A percentile compares a stretch with the other conserved stretches of the same genome.
These are phyloP conservation scores for Allomyces macrogynus DNA, from an alignment of 192 early-diverging fungal genomes.

Conservation along the genomic window DNA sequence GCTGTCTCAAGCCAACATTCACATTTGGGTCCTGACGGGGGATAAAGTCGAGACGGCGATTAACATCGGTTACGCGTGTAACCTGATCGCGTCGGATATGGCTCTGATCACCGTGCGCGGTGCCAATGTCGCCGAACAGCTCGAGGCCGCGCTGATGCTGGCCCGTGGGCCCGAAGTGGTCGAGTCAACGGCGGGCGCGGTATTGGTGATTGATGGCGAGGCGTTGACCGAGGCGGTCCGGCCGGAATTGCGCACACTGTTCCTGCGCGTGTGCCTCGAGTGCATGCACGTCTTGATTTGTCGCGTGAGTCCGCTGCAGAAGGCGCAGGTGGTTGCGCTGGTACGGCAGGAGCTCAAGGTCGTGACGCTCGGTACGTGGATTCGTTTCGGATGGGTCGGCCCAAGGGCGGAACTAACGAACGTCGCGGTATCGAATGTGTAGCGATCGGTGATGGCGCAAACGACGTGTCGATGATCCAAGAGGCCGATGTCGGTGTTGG, in stretches of 20 bases:
- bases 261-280: constrained; percentile 52
- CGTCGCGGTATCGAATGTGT: no score
- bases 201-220: constrained; percentile 78
- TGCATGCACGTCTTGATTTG: constrained; percentile 84
- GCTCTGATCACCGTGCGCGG: constrained; percentile 39
- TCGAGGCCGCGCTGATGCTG: constrained; percentile 19
- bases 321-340: constrained; percentile 79
- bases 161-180: not conserved
- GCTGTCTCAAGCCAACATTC: constrained; percentile 70
- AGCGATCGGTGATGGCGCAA: constrained; percentile 90
- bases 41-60: constrained; percentile 97
- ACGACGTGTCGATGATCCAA: constrained; percentile 97
- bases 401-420: no score
- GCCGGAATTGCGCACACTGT: constrained; percentile 23
- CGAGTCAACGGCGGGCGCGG: constrained; percentile 7
- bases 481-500: constrained; percentile 88
- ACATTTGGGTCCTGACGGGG: constrained; percentile 91
- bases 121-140: constrained; percentile 31
- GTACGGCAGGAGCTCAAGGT: constrained; percentile 64
- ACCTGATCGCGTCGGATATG: constrained; percentile 48
- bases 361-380: constrained; percentile 36
- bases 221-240: constrained; percentile 58
- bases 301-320: constrained; percentile 87
- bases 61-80: constrained; percentile 78
- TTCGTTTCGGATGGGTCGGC: no score